Base-by-base conservation (phyloP, 2,329 filamentous ascomycete species). In the Colletotrichum melonis region DNA sequence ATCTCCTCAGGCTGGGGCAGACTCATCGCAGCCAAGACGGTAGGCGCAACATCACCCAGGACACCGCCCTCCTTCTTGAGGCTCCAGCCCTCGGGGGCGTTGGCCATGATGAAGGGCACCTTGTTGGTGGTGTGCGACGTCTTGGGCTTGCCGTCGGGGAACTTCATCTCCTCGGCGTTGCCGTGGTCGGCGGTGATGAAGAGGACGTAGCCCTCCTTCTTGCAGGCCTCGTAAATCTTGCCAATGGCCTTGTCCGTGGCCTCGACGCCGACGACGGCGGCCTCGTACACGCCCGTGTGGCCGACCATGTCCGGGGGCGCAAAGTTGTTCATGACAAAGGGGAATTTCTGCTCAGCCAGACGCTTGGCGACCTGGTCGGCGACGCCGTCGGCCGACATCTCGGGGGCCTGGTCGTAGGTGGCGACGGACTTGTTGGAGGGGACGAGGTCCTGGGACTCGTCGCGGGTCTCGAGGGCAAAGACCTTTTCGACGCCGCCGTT, bases 241-340 rank as follows among this genome's bases (percentile, higher is more conserved):
- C 95, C 95, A 79, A 99, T 99, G 67, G 94, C 96, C 87, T 93
- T 94, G 84, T 99, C 97, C 14, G 97, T 99, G 77, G 96, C 92
- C 77, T 92, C 88, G 78, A 93, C 93, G 78, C 92, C 97, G 80
- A 97, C 82, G 75, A 99, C 92, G 70, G 97, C 97, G 35, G 97
- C 96, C 79, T 98, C 93, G 86, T 98, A 98, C 74, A 98, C 95
- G 81, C 97, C 97, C 12, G 97, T 99, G 88, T 99, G 97, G 78
- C 97, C 97, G 76, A 99, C 97, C 97, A 99, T 99, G 86, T 99
- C 97, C 22, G 97, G 97, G 55, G 97, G 97, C 55, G 97, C 97
- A 85, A 99, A 98, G 91, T 99, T 99, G 92, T 98, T 98, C 97
- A 99, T 99, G 84, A 99, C 89, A 81, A 99, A 98, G 81, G 97